Evolutionary conservation across 2,329 filamentous ascomycete species (phyloP).

Genomic region (Cytospora chrysosperma): DNA sequence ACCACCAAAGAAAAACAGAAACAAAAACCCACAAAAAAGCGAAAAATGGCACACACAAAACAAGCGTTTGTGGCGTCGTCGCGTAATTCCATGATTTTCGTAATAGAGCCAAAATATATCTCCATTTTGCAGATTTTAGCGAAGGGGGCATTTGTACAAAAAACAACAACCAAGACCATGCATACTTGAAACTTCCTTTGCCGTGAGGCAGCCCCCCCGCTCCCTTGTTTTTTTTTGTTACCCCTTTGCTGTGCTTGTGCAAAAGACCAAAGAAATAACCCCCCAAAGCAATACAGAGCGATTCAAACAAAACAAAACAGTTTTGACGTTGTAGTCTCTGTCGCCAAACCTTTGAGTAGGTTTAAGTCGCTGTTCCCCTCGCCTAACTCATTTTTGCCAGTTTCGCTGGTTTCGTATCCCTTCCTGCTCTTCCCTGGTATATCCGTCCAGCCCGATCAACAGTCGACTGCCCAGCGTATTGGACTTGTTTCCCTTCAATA

Average conservation of each 20-base stretch:
- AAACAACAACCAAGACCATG: background rate
- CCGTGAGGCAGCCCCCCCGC: constrained; percentile 38
- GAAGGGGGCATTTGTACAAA: background rate
- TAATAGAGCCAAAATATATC: background rate
- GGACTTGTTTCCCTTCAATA: background rate
- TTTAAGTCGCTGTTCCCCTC: background rate
- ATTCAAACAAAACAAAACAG: background rate
- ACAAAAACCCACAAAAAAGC: no score
- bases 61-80: background rate
- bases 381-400: background rate
- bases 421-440: background rate
- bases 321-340: background rate
- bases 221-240: constrained; percentile 34
- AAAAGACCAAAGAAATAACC: constrained; percentile 1
- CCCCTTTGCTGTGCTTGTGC: constrained; percentile 10
- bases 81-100: background rate
- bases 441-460: constrained; percentile 2
- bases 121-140: background rate
- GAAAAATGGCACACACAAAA: background rate
- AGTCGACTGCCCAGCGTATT: background rate
- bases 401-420: background rate
- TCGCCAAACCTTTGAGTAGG: background rate
- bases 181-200: constrained; percentile 25
- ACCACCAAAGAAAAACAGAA: background rate
- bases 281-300: constrained; percentile 2